Evolutionary conservation across 2,329 filamentous ascomycete genomes (phyloP), one percentile per base, ranked within the genome.

Genomic region (Epichloe gansuensis): DNA sequence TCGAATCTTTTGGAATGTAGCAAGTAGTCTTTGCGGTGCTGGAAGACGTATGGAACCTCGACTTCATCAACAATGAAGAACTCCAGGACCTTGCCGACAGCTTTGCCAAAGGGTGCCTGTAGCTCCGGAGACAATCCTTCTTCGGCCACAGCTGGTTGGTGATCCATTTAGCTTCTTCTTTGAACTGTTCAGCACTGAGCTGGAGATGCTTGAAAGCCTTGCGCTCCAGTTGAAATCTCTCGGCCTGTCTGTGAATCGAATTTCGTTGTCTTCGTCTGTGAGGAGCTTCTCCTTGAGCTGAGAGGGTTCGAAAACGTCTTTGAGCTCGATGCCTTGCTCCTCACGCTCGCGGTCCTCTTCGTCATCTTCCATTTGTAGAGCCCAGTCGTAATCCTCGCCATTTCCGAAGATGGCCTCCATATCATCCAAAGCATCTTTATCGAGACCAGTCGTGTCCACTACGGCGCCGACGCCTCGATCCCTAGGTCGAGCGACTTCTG

Each of bases 261-360:
- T 96, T 54, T 82, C 74, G 66, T 97, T 95, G 67, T 98, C 93
- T 57, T 91, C 90, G 54, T 97, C 93, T 8, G 93, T 98, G 60
- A 98, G 80, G 67, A 97, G 86, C 70, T 89, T 91, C 70, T 98
- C 93, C 53, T 86, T 84, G 41, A 98, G 79, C 67, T 98, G 90
- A 3, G 91, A 95, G 0, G 93, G 93, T 69, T 98, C 93, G 62
- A 98, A 98, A 49, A 98, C 91, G 65, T 98, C 91, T 72, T 97
- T 96, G 57, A 98, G 80, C 68, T 96, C 89, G 43, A 97, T 81
- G 45, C 85, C 84, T 62, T 91, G 87, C 59, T 94, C 88, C 56
- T 88, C 86, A 55, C 83, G 80, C 58, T 86, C 77, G 53, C 86
- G 82, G 47, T 88, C 83, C 58, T 94, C 88, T 58, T 91, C 86